Conservation (phyloP, 257 asterid species). For the Solanum sitiens region DNA sequence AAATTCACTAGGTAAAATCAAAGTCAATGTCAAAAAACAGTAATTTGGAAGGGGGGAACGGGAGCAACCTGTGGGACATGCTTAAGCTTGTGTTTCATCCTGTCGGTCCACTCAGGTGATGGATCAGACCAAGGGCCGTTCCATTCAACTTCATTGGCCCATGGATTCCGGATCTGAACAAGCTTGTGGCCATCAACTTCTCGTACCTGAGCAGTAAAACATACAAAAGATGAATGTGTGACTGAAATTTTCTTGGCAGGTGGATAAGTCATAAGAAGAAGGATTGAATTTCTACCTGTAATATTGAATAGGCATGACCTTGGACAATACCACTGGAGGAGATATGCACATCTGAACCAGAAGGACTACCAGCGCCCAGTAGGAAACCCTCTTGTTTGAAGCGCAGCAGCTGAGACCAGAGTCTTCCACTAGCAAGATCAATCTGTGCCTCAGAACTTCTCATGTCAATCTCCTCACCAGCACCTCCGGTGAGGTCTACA, state of each 20-base stretch:
- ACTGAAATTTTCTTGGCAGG: not conserved
- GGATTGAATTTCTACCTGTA: constrained; percentile 43
- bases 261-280: not conserved
- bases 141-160: constrained; percentile 99
- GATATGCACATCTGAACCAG: constrained; percentile 95
- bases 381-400: constrained; percentile 92
- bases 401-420: constrained; percentile 92
- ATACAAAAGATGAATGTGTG: not conserved
- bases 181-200: constrained; percentile 89
- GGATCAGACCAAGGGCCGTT: constrained; percentile 99
- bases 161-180: constrained; percentile 96
- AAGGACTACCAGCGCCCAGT: constrained; percentile 99
- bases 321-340: constrained; percentile 98
- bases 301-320: constrained; percentile 96
- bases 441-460: constrained; percentile 94
- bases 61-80: constrained; percentile 67
- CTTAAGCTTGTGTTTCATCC: constrained; percentile 97
- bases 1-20: not conserved
- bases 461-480: constrained; percentile 99
- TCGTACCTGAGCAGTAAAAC: constrained; percentile 44
- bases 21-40: not conserved
- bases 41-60: not conserved
- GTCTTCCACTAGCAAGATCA: constrained; percentile 97
- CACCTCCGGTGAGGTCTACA: constrained; percentile 98
- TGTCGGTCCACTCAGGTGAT: constrained; percentile 96